A percentile compares a stretch with the other conserved stretches of the same genome.
phyloP scores from a whole-genome alignment of 257 asterid genomes.

The Mentha longifolia region DNA sequence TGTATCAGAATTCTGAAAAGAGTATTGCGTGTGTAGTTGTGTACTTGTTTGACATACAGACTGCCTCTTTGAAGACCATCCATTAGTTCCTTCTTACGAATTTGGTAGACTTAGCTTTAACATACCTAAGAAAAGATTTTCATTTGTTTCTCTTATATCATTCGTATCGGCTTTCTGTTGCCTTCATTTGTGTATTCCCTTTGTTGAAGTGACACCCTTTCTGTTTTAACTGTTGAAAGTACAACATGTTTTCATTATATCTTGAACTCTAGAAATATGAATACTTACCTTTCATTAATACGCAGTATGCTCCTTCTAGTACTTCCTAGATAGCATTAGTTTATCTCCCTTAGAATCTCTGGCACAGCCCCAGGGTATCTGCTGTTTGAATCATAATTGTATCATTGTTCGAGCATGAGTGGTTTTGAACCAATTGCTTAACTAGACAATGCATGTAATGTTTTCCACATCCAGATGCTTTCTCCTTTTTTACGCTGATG shows the following conservation, averaged over 20 bases:
- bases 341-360: slow-evolving; percentile 9
- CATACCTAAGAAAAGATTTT: not conserved
- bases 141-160: not conserved
- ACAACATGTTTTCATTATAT: not conserved
- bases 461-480: not conserved
- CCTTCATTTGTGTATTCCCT: no score
- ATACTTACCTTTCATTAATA: not conserved
- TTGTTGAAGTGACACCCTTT: slow-evolving; percentile 8
- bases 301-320: slow-evolving; percentile 6
- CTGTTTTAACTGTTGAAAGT: slow-evolving; percentile 2
- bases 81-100: no score
- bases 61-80: slow-evolving; percentile 9
- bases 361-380: not conserved
- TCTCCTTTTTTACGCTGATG: slow-evolving; percentile 1
- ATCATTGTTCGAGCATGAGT: not conserved
- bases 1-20: not conserved
- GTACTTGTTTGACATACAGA: no score
- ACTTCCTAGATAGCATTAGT: not conserved
- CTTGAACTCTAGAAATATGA: not conserved
- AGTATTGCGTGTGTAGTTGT: not conserved
- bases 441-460: not conserved
- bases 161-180: not conserved
- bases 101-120: no score
- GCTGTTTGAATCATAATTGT: not conserved
- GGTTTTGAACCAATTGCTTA: not conserved